Evolutionary conservation across 305 asterid species (phyloP).

Genomic region (Caryopteris hybrid): DNA sequence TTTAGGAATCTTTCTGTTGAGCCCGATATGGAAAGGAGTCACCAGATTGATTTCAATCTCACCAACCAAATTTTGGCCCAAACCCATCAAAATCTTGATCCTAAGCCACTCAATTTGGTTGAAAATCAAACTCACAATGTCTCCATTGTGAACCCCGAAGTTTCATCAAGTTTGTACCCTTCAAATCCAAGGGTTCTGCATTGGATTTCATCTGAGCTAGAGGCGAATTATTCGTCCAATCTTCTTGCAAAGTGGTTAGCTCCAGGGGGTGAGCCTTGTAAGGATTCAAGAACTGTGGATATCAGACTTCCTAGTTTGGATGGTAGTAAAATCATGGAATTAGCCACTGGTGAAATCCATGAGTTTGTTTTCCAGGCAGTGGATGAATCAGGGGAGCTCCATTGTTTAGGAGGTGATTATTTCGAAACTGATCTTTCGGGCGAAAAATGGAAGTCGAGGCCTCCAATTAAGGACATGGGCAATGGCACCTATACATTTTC

Average conservation of each 20-base stretch:
- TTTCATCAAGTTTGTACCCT: no score
- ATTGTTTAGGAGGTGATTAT: slow-evolving; percentile 82
- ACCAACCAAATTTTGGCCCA: slow-evolving; percentile 29
- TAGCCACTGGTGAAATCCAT: slow-evolving; percentile 62
- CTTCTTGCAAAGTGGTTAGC: slow-evolving; percentile 57
- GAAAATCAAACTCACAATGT: slow-evolving; percentile 15
- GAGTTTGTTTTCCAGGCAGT: slow-evolving; percentile 68
- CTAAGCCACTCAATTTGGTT: slow-evolving; percentile 19
- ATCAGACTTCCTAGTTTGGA: slow-evolving; percentile 48
- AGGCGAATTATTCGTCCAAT: slow-evolving; percentile 55
- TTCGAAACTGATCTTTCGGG: slow-evolving; percentile 81
- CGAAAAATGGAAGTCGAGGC: slow-evolving; percentile 80
- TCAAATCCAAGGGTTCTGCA: slow-evolving; percentile 24
- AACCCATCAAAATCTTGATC: slow-evolving; percentile 1
- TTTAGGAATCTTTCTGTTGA: slow-evolving; percentile 29
- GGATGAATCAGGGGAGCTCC: slow-evolving; percentile 67
- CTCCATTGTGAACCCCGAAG: slow-evolving; percentile 22
- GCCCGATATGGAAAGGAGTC: slow-evolving; percentile 15
- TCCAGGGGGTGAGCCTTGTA: slow-evolving; percentile 69
- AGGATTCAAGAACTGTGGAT: slow-evolving; percentile 62
- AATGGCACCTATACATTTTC: slow-evolving; percentile 62
- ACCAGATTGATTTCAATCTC: slow-evolving; percentile 28
- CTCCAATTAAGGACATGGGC: slow-evolving; percentile 66
- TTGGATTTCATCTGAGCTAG: slow-evolving; percentile 71
- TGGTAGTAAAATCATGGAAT: slow-evolving; percentile 31